phyloP scores from a whole-genome alignment of 169 alveolate species.

The Plasmodium chabaudi region DNA sequence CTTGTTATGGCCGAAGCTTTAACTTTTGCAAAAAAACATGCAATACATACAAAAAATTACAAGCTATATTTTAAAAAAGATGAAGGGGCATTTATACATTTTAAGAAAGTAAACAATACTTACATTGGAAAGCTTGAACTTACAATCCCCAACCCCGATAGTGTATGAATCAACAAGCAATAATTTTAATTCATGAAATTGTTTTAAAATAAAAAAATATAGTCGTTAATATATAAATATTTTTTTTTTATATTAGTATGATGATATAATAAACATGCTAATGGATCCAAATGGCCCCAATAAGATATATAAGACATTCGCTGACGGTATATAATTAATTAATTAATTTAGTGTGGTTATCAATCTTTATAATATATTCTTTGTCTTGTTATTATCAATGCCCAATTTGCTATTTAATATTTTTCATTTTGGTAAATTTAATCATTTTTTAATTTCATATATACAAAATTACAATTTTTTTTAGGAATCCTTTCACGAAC shows the following conservation, averaged over 20 bases:
- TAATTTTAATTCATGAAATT: neutral
- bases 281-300: constrained; percentile 65
- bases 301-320: constrained; percentile 25
- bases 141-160: constrained; percentile 16
- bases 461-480: neutral
- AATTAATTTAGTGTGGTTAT: neutral
- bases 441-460: neutral
- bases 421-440: neutral
- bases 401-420: neutral
- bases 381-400: neutral
- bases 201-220: neutral
- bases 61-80: constrained; percentile 18
- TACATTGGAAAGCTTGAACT: constrained; percentile 56
- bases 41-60: constrained; percentile 7
- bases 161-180: constrained; percentile 17
- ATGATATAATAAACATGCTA: constrained; percentile 18
- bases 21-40: constrained; percentile 2
- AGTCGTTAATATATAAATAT: neutral
- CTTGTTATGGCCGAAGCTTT: constrained; percentile 40
- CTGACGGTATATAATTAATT: constrained; percentile 41
- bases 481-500: constrained; percentile 30
- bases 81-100: constrained; percentile 20
- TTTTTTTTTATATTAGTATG: constrained; percentile 34
- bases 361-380: neutral
- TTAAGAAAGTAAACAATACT: constrained; percentile 47